Evolutionary conservation across 805 yeast species (phyloP).

Genomic region (Monosporozyma siamensis): DNA sequence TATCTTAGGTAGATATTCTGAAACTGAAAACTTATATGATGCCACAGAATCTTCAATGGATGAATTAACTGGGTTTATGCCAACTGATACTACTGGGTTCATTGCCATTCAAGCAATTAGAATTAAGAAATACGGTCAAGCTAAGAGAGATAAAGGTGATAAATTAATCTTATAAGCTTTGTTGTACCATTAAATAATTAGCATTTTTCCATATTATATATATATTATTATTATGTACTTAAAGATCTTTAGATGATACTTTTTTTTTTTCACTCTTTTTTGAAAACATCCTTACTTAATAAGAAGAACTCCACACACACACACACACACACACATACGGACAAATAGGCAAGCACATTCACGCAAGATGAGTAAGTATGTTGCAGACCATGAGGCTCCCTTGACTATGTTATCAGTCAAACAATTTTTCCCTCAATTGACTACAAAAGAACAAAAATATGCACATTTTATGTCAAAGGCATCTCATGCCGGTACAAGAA

Average conservation of each 20-base stretch:
- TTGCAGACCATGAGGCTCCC: slow-evolving; percentile 59
- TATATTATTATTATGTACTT: too few relatives aligned
- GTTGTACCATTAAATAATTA: too few relatives aligned
- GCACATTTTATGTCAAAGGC: slow-evolving; percentile 82
- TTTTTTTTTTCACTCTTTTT: background rate
- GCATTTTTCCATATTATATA: too few relatives aligned
- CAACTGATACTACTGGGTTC: slow-evolving; percentile 94
- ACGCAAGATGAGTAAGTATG: background rate
- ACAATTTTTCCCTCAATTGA: slow-evolving; percentile 61
- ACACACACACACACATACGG: background rate
- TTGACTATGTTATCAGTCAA: slow-evolving; percentile 61
- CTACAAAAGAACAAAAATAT: slow-evolving; percentile 52
- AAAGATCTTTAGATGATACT: background rate
- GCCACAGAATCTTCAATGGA: slow-evolving; percentile 99
- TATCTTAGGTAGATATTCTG: slow-evolving; percentile 88
- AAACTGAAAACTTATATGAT: slow-evolving; percentile 93
- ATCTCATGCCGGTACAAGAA: slow-evolving; percentile 74
- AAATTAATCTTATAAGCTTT: slow-evolving; percentile 31
- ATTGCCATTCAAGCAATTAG: slow-evolving; percentile 97
- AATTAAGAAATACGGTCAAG: slow-evolving; percentile 95
- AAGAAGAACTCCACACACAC: too few relatives aligned
- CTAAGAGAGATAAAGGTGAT: slow-evolving; percentile 74
- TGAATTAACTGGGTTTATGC: slow-evolving; percentile 95
- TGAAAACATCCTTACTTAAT: too few relatives aligned
- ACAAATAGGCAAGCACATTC: background rate